phyloP scores from a whole-genome alignment of 352 stramenopile species.

The Blastocystis sp. region DNA sequence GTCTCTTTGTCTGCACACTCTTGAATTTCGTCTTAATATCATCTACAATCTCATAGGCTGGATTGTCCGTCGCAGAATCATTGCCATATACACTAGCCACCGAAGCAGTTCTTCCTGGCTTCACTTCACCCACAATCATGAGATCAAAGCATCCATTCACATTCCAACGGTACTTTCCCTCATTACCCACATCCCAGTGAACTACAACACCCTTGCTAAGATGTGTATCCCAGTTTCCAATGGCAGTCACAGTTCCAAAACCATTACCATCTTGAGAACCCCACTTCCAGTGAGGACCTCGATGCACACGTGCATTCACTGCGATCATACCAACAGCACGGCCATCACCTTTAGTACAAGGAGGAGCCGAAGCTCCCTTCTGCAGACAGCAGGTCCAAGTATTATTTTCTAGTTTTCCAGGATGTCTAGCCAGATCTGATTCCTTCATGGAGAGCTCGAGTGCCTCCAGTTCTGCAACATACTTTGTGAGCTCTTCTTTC shows the following conservation, averaged over 20 bases:
- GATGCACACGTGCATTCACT: constrained; percentile 11
- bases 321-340: constrained; percentile 42
- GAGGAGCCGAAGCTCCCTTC: neutral
- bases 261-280: neutral
- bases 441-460: neutral
- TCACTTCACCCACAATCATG: neutral
- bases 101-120: neutral
- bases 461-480: constrained; percentile 9
- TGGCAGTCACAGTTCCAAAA: neutral
- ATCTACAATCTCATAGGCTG: constrained; percentile 62
- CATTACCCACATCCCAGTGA: constrained; percentile 4
- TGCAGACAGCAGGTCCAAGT: constrained; percentile 8
- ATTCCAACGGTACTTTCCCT: constrained; percentile 44
- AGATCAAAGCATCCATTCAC: constrained; percentile 63
- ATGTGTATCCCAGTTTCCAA: constrained; percentile 48
- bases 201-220: constrained; percentile 36
- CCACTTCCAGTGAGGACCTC: constrained; percentile 64
- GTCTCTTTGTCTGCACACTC: neutral
- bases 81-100: neutral
- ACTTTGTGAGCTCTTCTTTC: neutral
- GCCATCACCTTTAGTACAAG: constrained; percentile 16
- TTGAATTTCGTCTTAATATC: constrained; percentile 45
- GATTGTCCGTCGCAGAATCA: constrained; percentile 46
- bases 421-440: neutral
- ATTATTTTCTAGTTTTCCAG: neutral